These are phyloP conservation scores for Solanum paucissectum DNA, from an alignment of 257 asterid genomes.

Conservation along the genomic window DNA sequence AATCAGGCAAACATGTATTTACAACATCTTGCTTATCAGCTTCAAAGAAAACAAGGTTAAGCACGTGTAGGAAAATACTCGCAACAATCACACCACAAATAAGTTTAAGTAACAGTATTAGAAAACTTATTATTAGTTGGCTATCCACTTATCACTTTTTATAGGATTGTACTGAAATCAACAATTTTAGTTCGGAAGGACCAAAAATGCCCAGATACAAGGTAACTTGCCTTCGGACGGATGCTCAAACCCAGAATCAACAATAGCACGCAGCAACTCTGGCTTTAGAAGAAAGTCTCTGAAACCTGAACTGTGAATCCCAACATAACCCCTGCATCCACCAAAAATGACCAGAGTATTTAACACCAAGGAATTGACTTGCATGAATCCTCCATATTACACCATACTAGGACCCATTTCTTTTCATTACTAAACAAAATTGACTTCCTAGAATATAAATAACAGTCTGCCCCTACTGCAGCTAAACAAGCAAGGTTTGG, in stretches of 20 bases:
- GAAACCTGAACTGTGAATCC: constrained; percentile 43
- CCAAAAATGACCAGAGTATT: neutral
- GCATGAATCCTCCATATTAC: neutral
- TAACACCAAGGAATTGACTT: neutral
- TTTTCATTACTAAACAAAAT: neutral
- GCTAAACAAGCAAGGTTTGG: neutral
- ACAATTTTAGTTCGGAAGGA: neutral
- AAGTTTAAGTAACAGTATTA: neutral
- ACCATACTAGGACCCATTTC: neutral
- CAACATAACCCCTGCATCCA: constrained; percentile 28
- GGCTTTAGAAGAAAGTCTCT: constrained; percentile 43
- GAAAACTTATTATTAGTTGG: neutral
- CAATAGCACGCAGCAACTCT: constrained; percentile 38
- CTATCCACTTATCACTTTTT: neutral
- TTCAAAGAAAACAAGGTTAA: neutral
- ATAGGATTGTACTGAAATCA: neutral
- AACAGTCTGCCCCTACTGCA: neutral
- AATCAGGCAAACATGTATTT: neutral
- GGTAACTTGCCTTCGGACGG: constrained; percentile 40
- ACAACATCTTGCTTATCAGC: neutral
- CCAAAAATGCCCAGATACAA: neutral
- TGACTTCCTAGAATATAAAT: neutral
- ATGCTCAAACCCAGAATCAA: constrained; percentile 44
- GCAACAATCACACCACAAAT: neutral
- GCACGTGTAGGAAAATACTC: neutral